Percentiles rank a stretch among this genome's conserved stretches.
These are phyloP conservation scores for Mycena venus DNA, from an alignment of 768 basidiomycete species.

Conservation along the genomic window DNA sequence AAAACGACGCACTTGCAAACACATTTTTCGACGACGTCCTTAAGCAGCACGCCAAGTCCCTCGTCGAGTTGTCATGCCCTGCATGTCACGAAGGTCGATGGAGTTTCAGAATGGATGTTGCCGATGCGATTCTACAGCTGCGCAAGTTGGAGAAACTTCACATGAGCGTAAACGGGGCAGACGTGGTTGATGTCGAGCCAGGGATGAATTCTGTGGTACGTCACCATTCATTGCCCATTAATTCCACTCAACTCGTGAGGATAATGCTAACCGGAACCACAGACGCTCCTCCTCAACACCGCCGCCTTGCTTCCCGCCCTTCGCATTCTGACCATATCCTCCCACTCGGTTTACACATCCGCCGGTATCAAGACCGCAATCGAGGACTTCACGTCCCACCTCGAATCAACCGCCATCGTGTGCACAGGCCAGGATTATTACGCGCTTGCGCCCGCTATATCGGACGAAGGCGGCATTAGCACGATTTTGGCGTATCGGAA, in stretches of 20 bases:
- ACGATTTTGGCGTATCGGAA: neutral
- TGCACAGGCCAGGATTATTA: neutral
- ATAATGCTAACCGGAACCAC: neutral
- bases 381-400: neutral
- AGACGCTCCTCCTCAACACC: neutral
- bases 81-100: neutral
- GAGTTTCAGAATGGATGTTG: neutral
- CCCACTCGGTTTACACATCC: neutral
- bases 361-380: neutral
- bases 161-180: neutral
- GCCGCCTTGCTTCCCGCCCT: neutral
- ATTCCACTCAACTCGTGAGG: neutral
- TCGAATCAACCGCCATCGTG: neutral
- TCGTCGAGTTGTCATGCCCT: neutral
- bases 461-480: neutral
- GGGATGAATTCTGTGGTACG: neutral
- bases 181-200: neutral
- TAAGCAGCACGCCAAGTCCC: neutral
- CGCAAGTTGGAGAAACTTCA: neutral
- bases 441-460: neutral
- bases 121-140: neutral
- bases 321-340: neutral
- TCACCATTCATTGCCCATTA: too few relatives aligned
- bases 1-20: neutral
- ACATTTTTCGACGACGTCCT: neutral